These are phyloP conservation scores for Agrostemma githago DNA, from an alignment of 148 eudicot species.

Conservation along the genomic window DNA sequence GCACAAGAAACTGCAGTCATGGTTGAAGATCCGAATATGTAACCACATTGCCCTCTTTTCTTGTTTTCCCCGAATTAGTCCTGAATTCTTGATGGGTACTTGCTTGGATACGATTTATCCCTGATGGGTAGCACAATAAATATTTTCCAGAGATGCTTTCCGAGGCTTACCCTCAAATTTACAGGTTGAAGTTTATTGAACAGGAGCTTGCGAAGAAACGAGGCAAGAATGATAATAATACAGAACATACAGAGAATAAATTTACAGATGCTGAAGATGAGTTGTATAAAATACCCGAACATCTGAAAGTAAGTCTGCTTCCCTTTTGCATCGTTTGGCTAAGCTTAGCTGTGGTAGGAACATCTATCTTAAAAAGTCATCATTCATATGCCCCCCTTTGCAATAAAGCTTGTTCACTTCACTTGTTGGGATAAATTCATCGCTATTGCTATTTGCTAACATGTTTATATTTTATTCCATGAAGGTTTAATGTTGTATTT, in stretches of 20 bases:
- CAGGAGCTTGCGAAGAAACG: conserved; percentile 90
- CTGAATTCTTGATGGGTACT: not conserved
- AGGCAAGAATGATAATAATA: conserved; percentile 52
- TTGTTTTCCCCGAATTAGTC: not conserved
- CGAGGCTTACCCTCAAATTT: conserved; percentile 17
- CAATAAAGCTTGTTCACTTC: not conserved
- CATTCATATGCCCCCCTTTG: not conserved
- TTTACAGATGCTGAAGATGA: conserved; percentile 81
- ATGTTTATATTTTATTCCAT: not conserved
- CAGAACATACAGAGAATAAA: conserved; percentile 58
- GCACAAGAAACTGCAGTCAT: conserved; percentile 97
- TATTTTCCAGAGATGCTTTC: not conserved
- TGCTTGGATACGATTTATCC: not conserved
- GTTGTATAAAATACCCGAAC: conserved; percentile 86
- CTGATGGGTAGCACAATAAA: not conserved
- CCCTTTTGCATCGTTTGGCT: not conserved
- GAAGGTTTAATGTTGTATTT: not conserved
- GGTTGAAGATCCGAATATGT: conserved; percentile 99
- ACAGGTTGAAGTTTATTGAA: conserved; percentile 86
- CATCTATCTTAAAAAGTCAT: not conserved
- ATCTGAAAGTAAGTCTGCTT: conserved; percentile 69
- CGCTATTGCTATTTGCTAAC: conserved; percentile 1
- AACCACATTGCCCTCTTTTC: conserved; percentile 13
- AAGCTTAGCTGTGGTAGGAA: not conserved
- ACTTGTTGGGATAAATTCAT: not conserved